A percentile compares a stretch with the other conserved stretches of the same genome.
Evolutionary conservation across 805 yeast species (phyloP).

Genomic region (Jamesozyma gamospora): DNA sequence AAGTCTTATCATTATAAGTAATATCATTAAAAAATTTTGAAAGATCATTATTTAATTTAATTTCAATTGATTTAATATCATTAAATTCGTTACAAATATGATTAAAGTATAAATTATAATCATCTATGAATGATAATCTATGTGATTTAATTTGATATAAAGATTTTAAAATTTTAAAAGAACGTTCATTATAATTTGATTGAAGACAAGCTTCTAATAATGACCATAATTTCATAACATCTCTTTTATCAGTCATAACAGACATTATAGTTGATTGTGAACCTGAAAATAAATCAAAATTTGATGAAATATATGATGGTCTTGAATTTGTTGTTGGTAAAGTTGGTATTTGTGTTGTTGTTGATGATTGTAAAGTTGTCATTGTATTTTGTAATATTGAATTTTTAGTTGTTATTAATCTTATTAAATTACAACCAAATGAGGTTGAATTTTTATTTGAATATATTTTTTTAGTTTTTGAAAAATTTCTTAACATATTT

Average conservation of each 20-base stretch:
- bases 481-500: background rate
- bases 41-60: constrained; percentile 33
- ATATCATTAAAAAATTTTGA: constrained; percentile 29
- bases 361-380: background rate
- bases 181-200: constrained; percentile 56
- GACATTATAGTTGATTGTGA: constrained; percentile 13
- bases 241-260: constrained; percentile 10
- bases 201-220: constrained; percentile 69
- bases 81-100: constrained; percentile 11
- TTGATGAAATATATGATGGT: constrained; percentile 3
- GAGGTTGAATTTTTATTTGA: background rate
- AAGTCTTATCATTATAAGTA: constrained; percentile 45
- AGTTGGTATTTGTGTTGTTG: background rate
- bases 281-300: constrained; percentile 21
- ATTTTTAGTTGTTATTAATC: constrained; percentile 12
- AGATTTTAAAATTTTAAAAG: constrained; percentile 55
- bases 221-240: constrained; percentile 53
- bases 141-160: constrained; percentile 40
- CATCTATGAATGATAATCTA: constrained; percentile 45
- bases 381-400: constrained; percentile 7
- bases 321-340: constrained; percentile 1
- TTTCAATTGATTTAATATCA: constrained; percentile 32
- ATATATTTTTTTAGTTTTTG: background rate
- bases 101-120: constrained; percentile 54
- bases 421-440: constrained; percentile 1